phyloP scores from a whole-genome alignment of 192 early-diverging fungal genomes.

The Physocladia obscura region DNA sequence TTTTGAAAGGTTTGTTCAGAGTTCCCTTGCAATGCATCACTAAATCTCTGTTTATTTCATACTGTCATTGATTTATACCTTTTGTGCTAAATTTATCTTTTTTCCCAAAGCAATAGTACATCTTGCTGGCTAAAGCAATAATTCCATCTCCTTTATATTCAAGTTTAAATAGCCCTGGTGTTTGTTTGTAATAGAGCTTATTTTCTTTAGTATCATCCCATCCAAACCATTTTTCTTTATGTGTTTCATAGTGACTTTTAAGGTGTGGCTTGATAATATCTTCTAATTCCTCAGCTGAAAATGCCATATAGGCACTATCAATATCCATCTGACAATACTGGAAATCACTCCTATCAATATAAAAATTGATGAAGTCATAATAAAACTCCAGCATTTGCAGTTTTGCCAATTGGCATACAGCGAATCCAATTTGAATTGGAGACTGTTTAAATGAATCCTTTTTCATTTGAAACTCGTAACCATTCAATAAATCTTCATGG shows the following conservation, averaged over 20 bases:
- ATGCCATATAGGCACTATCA: conserved; percentile 5
- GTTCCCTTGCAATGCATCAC: neutral
- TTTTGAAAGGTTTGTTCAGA: neutral
- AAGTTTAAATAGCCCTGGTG: conserved; percentile 2
- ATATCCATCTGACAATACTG: neutral
- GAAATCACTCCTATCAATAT: neutral
- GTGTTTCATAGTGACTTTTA: neutral
- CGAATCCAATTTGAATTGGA: conserved; percentile 14
- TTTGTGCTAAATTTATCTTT: conserved; percentile 13
- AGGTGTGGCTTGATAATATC: conserved; percentile 12
- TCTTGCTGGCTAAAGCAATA: neutral
- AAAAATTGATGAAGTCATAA: conserved; percentile 16
- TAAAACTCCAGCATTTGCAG: conserved; percentile 6
- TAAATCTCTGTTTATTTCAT: neutral
- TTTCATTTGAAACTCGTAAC: neutral
- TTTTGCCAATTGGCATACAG: conserved; percentile 13
- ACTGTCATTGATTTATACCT: neutral
- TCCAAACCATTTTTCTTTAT: conserved; percentile 13
- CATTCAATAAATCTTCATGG: neutral
- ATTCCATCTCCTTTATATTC: neutral
- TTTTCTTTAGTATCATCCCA: conserved; percentile 10
- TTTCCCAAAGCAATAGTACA: conserved; percentile 2
- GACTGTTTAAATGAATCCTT: neutral
- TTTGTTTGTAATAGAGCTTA: neutral
- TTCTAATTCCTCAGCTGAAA: neutral